phyloP scores from a whole-genome alignment of 192 early-diverging fungal species.

The Helicostylum pulchrum region DNA sequence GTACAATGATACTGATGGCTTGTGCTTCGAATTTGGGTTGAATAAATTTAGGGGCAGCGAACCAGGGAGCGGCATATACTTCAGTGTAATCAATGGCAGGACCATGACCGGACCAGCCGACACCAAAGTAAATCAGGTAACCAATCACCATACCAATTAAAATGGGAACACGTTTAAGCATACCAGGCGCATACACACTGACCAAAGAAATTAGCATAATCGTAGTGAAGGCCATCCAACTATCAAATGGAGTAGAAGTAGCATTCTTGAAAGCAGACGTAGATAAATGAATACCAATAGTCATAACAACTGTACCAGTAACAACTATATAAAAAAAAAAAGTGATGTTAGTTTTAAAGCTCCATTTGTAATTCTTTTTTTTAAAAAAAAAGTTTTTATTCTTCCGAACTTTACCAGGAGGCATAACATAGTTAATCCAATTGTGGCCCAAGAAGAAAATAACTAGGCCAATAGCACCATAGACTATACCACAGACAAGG shows the following conservation, averaged over 20 bases:
- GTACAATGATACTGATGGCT: conserved; percentile 53
- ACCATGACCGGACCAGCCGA: conserved; percentile 31
- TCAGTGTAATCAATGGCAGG: conserved; percentile 37
- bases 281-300: conserved; percentile 52
- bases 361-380: not conserved
- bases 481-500: conserved; percentile 49
- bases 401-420: conserved; percentile 35
- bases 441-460: conserved; percentile 42
- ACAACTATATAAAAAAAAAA: conserved; percentile 37
- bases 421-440: conserved; percentile 51
- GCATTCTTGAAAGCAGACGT: conserved; percentile 42
- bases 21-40: conserved; percentile 41
- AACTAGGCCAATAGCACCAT: conserved; percentile 36
- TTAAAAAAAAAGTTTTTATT: not conserved
- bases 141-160: conserved; percentile 43
- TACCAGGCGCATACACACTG: conserved; percentile 47
- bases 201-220: conserved; percentile 42
- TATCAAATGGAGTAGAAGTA: conserved; percentile 35
- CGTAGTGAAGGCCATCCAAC: conserved; percentile 53
- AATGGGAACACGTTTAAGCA: conserved; percentile 47
- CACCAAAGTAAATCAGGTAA: conserved; percentile 40
- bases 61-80: conserved; percentile 42
- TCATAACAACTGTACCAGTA: conserved; percentile 53
- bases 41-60: conserved; percentile 45
- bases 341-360: not conserved